Evolutionary conservation across 768 basidiomycete genomes (phyloP).

Genomic region (Leccinellum albellum): DNA sequence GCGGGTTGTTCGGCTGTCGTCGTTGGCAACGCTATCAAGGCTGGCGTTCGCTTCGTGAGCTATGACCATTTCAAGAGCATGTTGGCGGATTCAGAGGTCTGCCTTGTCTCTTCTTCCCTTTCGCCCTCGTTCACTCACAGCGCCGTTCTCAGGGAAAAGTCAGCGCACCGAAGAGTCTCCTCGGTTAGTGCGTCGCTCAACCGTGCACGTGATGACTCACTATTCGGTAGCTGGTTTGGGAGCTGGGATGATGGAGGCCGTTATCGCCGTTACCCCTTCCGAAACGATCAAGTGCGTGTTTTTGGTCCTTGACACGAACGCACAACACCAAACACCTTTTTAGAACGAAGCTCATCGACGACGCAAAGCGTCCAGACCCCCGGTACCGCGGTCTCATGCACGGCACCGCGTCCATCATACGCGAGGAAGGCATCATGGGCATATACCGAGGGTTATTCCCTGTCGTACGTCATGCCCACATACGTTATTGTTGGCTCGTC

Average conservation of each 20-base stretch:
- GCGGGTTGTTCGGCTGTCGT: constrained; percentile 88
- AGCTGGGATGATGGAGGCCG: constrained; percentile 88
- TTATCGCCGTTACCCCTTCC: constrained; percentile 94
- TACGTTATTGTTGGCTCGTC: background rate
- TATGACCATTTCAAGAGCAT: constrained; percentile 90
- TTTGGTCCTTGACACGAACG: background rate
- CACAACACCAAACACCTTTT: background rate
- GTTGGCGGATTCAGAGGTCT: constrained; percentile 78
- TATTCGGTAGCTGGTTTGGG: constrained; percentile 59
- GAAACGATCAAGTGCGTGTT: constrained; percentile 92
- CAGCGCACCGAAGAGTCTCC: constrained; percentile 75
- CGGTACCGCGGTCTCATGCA: constrained; percentile 85
- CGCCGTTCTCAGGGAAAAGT: constrained; percentile 76
- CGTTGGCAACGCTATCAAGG: constrained; percentile 88
- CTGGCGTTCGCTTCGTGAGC: constrained; percentile 91
- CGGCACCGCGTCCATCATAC: constrained; percentile 75
- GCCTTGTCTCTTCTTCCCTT: background rate
- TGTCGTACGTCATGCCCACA: constrained; percentile 55
- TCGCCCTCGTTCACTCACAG: background rate
- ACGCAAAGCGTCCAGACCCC: constrained; percentile 80
- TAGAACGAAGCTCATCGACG: constrained; percentile 97
- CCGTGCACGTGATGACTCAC: constrained; percentile 10
- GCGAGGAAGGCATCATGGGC: constrained; percentile 79
- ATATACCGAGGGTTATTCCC: constrained; percentile 92
- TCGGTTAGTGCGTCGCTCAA: constrained; percentile 46